A percentile compares a stretch with the other conserved stretches of the same genome.
Evolutionary conservation across 2,329 filamentous ascomycete species (phyloP).

Genomic region (Colletotrichum gloeosporioides): DNA sequence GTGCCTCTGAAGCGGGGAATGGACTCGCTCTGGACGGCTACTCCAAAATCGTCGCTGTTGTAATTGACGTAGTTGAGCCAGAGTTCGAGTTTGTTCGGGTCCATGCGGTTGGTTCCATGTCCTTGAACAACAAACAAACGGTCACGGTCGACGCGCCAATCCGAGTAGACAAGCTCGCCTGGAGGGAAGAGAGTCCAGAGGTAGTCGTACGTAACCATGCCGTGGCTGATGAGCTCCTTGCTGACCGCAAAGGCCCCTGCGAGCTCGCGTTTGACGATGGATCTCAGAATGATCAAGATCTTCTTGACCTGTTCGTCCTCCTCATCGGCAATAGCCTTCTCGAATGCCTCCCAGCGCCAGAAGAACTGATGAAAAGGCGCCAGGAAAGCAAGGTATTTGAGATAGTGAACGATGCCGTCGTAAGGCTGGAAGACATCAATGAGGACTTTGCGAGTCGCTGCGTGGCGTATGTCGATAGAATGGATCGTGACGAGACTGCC

Average conservation of each 20-base stretch:
- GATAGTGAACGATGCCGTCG: slow-evolving; percentile 15
- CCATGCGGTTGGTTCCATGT: slow-evolving; percentile 30
- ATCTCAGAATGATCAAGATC: slow-evolving; percentile 20
- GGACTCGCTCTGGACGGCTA: slow-evolving; percentile 33
- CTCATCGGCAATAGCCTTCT: slow-evolving; percentile 21
- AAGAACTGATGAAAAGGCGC: slow-evolving; percentile 27
- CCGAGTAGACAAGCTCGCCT: slow-evolving; percentile 43
- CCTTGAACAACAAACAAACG: slow-evolving; percentile 37
- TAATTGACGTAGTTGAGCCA: slow-evolving; percentile 49
- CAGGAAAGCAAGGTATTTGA: slow-evolving; percentile 22
- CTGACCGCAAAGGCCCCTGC: slow-evolving; percentile 53
- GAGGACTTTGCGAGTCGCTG: slow-evolving; percentile 24
- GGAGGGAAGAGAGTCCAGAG: slow-evolving; percentile 59
- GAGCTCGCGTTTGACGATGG: slow-evolving; percentile 55
- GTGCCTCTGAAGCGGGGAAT: slow-evolving; percentile 48
- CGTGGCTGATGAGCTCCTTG: slow-evolving; percentile 55
- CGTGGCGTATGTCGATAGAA: slow-evolving; percentile 25
- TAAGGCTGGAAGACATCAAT: slow-evolving; percentile 24
- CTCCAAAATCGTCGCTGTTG: slow-evolving; percentile 51
- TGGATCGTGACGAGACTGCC: slow-evolving; percentile 21
- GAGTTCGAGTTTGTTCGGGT: slow-evolving; percentile 40
- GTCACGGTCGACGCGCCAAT: slow-evolving; percentile 40
- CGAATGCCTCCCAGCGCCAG: slow-evolving; percentile 27
- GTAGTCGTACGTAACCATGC: slow-evolving; percentile 57
- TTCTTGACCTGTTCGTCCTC: slow-evolving; percentile 17